phyloP scores from a whole-genome alignment of 1,284 basidiomycete species.

The Rhodotorula sp. region DNA sequence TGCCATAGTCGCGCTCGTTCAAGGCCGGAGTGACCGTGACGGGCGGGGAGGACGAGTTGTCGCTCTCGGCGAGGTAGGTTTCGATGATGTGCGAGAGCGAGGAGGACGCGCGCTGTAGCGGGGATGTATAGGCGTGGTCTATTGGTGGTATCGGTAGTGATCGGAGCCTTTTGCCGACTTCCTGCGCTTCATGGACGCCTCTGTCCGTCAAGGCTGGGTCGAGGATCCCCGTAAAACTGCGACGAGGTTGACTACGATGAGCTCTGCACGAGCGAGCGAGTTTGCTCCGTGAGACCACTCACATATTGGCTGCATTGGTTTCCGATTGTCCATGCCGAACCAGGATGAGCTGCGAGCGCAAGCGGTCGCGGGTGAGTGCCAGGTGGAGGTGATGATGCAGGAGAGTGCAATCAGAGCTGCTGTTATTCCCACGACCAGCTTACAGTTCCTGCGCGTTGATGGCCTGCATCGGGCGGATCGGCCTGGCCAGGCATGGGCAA shows the following conservation, averaged over 20 bases:
- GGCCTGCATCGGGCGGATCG: background rate
- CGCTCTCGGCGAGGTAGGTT: background rate
- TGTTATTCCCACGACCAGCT: background rate
- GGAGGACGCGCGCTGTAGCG: conserved; percentile 12
- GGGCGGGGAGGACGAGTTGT: background rate
- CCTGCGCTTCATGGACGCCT: conserved; percentile 1
- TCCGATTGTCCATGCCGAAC: conserved; percentile 13
- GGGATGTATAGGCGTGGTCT: conserved; percentile 17
- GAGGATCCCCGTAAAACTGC: background rate
- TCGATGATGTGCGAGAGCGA: conserved; percentile 12
- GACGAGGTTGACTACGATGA: background rate
- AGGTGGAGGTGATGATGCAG: background rate
- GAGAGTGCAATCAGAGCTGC: background rate
- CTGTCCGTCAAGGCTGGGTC: background rate
- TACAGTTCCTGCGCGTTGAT: background rate
- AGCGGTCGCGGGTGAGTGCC: background rate
- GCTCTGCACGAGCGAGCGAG: background rate
- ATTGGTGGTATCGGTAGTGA: background rate
- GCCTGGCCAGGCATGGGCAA: background rate
- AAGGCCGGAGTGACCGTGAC: background rate
- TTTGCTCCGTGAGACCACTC: background rate
- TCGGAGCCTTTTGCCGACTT: background rate
- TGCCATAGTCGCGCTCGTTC: conserved; percentile 25
- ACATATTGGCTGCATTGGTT: conserved; percentile 19
- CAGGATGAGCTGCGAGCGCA: conserved; percentile 13